phyloP scores from a whole-genome alignment of 345 rosid genomes.

The Adansonia digitata region DNA sequence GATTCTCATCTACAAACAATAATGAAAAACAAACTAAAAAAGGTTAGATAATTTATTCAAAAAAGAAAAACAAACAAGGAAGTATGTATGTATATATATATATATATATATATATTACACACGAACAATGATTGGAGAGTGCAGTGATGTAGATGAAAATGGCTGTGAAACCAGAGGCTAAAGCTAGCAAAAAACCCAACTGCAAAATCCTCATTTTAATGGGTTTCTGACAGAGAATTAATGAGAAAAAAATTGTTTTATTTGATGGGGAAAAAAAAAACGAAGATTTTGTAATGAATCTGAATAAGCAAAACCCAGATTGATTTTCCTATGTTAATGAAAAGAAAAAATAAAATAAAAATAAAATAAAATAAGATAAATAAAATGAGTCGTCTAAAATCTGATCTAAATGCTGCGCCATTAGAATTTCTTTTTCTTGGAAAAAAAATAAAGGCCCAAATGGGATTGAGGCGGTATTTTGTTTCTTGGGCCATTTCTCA shows the following conservation, averaged over 20 bases:
- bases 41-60: neutral
- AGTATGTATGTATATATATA: neutral
- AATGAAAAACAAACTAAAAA: neutral
- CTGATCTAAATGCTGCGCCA: neutral
- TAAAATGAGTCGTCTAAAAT: neutral
- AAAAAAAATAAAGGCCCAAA: neutral
- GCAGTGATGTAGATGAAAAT: conserved; percentile 76
- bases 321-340: neutral
- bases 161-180: conserved; percentile 66
- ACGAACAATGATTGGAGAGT: conserved; percentile 59
- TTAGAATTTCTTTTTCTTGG: too few relatives aligned
- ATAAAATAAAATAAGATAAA: neutral
- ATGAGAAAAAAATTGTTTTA: neutral
- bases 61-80: neutral
- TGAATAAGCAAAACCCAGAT: conserved; percentile 8
- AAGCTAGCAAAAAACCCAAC: conserved; percentile 37
- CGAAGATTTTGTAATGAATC: neutral
- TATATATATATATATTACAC: neutral
- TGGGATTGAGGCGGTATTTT: neutral
- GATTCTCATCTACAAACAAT: conserved; percentile 42
- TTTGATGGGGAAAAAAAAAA: neutral
- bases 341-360: neutral
- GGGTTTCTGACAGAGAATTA: neutral
- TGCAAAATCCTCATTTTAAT: conserved; percentile 40
- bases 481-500: neutral